Conservation (phyloP, 177 flowering plant species). For the Vitis hybrid region DNA sequence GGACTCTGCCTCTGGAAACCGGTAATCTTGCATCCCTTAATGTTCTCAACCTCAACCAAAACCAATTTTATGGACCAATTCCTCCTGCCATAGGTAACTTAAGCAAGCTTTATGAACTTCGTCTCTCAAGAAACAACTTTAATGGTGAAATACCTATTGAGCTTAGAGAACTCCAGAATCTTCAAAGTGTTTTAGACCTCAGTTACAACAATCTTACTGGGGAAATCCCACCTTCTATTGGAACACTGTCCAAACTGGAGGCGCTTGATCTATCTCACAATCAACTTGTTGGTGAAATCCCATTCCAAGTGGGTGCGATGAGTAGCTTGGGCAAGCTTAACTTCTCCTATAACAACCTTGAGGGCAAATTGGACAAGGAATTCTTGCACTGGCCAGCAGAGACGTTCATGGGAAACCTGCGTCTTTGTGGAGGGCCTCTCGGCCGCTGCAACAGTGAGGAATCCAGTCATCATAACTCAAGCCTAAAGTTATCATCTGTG, state of each 20-base stretch:
- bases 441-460: slow-evolving; percentile 26
- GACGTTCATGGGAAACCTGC: slow-evolving; percentile 51
- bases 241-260: slow-evolving; percentile 67
- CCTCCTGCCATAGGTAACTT: slow-evolving; percentile 62
- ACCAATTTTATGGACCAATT: slow-evolving; percentile 59
- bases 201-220: slow-evolving; percentile 83
- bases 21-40: slow-evolving; percentile 64
- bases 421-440: slow-evolving; percentile 83
- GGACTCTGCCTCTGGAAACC: slow-evolving; percentile 63
- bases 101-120: slow-evolving; percentile 40
- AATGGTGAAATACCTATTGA: slow-evolving; percentile 71
- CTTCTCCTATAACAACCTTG: slow-evolving; percentile 74
- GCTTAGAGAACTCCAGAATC: slow-evolving; percentile 66
- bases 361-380: slow-evolving; percentile 61
- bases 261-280: slow-evolving; percentile 85
- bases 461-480: slow-evolving; percentile 18
- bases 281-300: slow-evolving; percentile 64
- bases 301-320: slow-evolving; percentile 48
- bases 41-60: slow-evolving; percentile 58
- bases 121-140: slow-evolving; percentile 15
- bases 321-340: slow-evolving; percentile 76
- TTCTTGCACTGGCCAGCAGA: slow-evolving; percentile 74
- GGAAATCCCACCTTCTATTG: slow-evolving; percentile 61
- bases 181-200: slow-evolving; percentile 79
- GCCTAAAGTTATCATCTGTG: slow-evolving; percentile 35